Conservation (phyloP, 225 moss, liverwort and hornwort species). For the Marchantia paleacea region DNA sequence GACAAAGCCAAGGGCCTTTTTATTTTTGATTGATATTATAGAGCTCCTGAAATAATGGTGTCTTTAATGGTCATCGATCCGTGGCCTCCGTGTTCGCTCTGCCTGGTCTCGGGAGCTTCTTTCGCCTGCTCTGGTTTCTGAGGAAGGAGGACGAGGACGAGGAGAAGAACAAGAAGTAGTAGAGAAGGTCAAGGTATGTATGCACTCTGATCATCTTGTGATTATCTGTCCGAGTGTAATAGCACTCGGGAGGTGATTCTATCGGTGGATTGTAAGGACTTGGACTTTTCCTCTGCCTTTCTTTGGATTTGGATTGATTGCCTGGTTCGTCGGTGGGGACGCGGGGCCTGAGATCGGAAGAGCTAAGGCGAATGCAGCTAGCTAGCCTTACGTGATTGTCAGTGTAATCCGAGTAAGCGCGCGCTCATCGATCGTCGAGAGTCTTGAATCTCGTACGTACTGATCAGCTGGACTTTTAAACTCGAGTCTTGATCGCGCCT, state of each 20-base stretch:
- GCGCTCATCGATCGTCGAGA: neutral
- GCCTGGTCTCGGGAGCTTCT: slow-evolving; percentile 8
- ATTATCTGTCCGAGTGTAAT: slow-evolving; percentile 18
- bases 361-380: slow-evolving; percentile 14
- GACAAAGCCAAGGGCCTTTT: slow-evolving; percentile 5
- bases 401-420: slow-evolving; percentile 11
- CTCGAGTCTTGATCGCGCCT: neutral
- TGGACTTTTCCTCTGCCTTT: neutral
- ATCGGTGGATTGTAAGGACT: neutral
- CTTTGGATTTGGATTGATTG: neutral
- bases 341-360: slow-evolving; percentile 24
- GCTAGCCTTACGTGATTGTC: neutral
- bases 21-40: slow-evolving; percentile 1
- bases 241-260: slow-evolving; percentile 10
- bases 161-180: neutral
- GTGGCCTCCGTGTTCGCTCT: slow-evolving; percentile 1
- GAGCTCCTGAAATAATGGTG: slow-evolving; percentile 16
- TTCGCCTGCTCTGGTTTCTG: neutral
- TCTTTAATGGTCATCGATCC: slow-evolving; percentile 7
- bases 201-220: neutral
- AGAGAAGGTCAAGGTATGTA: slow-evolving; percentile 1
- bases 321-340: slow-evolving; percentile 6
- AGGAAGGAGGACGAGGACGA: neutral
- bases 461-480: neutral
- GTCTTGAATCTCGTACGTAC: slow-evolving; percentile 13